These are phyloP conservation scores for Clausena lansium DNA, from an alignment of 345 rosid species.

Conservation along the genomic window DNA sequence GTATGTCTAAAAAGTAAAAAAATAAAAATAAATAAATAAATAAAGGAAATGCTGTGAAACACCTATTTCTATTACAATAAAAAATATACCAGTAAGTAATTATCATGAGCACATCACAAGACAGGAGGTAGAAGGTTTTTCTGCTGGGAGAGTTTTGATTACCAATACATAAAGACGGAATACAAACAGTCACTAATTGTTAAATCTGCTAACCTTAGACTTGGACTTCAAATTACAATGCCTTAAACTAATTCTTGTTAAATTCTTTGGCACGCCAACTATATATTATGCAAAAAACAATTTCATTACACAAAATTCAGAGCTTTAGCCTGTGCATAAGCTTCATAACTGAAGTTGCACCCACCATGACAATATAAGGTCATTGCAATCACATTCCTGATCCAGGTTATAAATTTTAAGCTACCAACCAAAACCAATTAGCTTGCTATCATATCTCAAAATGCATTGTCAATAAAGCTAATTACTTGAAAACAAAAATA, in stretches of 20 bases:
- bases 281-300: not conserved
- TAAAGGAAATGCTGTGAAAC: not conserved
- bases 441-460: no score
- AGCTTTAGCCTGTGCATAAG: not conserved
- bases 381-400: not conserved
- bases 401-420: not conserved
- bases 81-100: not conserved
- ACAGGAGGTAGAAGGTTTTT: no score
- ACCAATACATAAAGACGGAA: not conserved
- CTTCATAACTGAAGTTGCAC: not conserved
- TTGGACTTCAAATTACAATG: not conserved
- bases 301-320: not conserved
- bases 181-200: not conserved
- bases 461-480: no score
- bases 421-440: not conserved
- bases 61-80: not conserved
- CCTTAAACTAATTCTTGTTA: not conserved
- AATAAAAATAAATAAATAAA: no score
- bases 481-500: not conserved
- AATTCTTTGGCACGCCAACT: not conserved
- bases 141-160: not conserved
- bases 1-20: not conserved
- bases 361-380: not conserved
- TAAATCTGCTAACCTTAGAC: not conserved
- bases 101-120: not conserved